Percentiles rank a stretch among this genome's conserved stretches.
Conservation (phyloP, 768 basidiomycete species). For the Cytidiella melzeri region DNA sequence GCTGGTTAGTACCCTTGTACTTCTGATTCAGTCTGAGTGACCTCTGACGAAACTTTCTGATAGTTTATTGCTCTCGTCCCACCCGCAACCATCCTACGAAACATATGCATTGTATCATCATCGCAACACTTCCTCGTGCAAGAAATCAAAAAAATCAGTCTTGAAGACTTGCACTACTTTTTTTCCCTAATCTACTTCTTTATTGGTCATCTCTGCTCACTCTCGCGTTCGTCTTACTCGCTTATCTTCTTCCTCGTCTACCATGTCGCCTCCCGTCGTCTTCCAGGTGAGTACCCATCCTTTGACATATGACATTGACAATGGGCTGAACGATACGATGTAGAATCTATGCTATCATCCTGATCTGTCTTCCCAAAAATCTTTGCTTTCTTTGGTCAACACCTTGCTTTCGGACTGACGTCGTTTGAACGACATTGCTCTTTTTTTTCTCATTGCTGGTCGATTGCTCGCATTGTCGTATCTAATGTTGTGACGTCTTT, state of each 20-base stretch:
- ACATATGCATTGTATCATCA: background rate
- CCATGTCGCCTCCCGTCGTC: too few species aligned
- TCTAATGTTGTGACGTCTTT: background rate
- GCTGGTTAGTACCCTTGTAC: conserved; percentile 2
- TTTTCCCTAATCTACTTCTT: background rate
- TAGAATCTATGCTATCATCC: background rate
- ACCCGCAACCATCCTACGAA: background rate
- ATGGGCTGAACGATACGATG: too few species aligned
- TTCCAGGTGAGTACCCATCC: background rate
- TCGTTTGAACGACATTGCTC: background rate
- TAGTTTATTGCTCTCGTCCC: background rate
- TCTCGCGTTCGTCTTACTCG: too few species aligned
- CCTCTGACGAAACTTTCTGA: background rate
- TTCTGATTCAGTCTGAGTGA: background rate
- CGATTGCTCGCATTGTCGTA: background rate
- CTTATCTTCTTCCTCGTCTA: too few species aligned
- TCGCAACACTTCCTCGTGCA: background rate
- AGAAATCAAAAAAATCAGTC: background rate
- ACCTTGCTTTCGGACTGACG: background rate
- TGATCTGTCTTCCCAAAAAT: too few species aligned
- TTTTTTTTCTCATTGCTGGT: background rate
- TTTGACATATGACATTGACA: background rate
- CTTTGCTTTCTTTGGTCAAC: too few species aligned
- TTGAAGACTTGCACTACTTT: background rate
- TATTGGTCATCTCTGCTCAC: background rate